Percentiles rank a stretch among this genome's conserved stretches.
phyloP scores from a whole-genome alignment of 2,329 filamentous ascomycete genomes.

The Biscogniauxia marginata region DNA sequence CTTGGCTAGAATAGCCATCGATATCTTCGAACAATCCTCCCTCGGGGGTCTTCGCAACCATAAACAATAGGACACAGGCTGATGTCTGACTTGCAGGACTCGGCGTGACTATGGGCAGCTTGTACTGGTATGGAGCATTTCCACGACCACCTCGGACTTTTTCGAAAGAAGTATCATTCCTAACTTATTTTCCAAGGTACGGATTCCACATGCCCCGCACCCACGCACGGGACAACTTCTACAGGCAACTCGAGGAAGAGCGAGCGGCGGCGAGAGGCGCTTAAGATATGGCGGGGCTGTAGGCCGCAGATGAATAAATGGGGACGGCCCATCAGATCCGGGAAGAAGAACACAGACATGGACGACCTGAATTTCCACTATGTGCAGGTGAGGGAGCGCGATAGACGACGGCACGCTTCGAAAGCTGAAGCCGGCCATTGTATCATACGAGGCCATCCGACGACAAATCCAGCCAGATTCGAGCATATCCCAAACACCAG shows the following conservation, averaged over 20 bases:
- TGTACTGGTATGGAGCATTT: constrained; percentile 52
- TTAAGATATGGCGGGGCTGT: background rate
- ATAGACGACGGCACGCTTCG: constrained; percentile 20
- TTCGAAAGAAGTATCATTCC: too few relatives aligned
- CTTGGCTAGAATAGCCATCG: background rate
- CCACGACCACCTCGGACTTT: background rate
- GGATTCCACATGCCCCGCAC: constrained; percentile 62
- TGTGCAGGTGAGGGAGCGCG: constrained; percentile 5
- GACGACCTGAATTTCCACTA: constrained; percentile 4
- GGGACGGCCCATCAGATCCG: constrained; percentile 5
- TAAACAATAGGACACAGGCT: background rate
- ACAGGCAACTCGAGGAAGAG: constrained; percentile 57
- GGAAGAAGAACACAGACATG: background rate
- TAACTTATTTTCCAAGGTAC: constrained; percentile 45
- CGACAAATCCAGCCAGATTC: constrained; percentile 20
- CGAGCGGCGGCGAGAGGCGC: constrained; percentile 38
- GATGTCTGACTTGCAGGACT: constrained; percentile 49
- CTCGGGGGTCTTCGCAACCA: background rate
- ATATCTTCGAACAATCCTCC: background rate
- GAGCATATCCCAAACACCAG: constrained; percentile 10
- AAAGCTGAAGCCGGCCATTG: constrained; percentile 19
- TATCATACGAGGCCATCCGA: constrained; percentile 23
- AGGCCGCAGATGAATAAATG: constrained; percentile 14
- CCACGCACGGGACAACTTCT: constrained; percentile 56
- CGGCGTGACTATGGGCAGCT: constrained; percentile 54